Percentiles rank a stretch among this genome's conserved stretches.
Evolutionary conservation across 352 stramenopile genomes (phyloP).

Genomic region (Phytophthora pinifolia): DNA sequence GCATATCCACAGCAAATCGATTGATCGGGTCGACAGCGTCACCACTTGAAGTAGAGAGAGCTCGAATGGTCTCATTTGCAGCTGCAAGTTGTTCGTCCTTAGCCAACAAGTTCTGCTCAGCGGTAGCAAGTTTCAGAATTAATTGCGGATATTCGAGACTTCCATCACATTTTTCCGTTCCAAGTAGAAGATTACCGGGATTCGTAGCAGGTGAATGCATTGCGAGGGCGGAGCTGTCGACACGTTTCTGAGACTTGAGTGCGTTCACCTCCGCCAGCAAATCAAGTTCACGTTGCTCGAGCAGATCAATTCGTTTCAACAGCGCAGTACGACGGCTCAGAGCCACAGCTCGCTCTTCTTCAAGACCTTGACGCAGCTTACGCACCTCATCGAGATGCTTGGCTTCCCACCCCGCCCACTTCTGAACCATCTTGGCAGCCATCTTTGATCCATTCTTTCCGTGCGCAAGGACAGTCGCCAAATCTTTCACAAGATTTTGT

Average conservation of each 20-base stretch:
- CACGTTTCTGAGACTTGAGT: slow-evolving; percentile 1
- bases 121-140: slow-evolving; percentile 17
- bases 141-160: slow-evolving; percentile 27
- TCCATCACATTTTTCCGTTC: too few relatives aligned
- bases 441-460: slow-evolving; percentile 12
- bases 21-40: slow-evolving; percentile 9
- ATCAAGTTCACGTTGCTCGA: slow-evolving; percentile 24
- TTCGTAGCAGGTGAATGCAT: neutral
- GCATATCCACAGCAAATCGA: slow-evolving; percentile 18
- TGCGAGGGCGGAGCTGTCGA: neutral
- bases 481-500: slow-evolving; percentile 2
- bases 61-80: slow-evolving; percentile 29
- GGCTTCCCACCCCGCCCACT: slow-evolving; percentile 33
- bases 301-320: slow-evolving; percentile 16
- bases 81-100: slow-evolving; percentile 28
- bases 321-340: slow-evolving; percentile 10
- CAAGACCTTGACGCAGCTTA: slow-evolving; percentile 20
- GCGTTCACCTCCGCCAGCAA: slow-evolving; percentile 25
- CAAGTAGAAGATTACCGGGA: neutral
- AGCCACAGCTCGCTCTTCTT: slow-evolving; percentile 13
- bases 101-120: slow-evolving; percentile 24
- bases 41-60: slow-evolving; percentile 10
- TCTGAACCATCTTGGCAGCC: slow-evolving; percentile 32
- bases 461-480: slow-evolving; percentile 12
- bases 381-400: slow-evolving; percentile 27